These are phyloP conservation scores for Spencermartinsiella europaea DNA, from an alignment of 805 yeast species.

Conservation along the genomic window DNA sequence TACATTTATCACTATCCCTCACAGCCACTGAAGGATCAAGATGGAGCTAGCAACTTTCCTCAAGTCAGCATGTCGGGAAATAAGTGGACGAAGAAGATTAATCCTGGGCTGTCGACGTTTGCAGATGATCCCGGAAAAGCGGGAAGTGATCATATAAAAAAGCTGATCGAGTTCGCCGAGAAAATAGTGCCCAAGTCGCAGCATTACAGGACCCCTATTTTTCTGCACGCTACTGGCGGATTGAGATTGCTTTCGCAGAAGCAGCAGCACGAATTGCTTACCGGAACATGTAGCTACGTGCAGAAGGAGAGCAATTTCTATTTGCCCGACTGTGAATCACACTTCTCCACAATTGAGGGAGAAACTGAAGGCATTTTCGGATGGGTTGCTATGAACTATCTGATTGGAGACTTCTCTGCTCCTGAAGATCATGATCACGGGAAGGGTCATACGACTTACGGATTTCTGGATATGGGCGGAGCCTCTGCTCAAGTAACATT, in stretches of 20 bases:
- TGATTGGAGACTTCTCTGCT: slow-evolving; percentile 55
- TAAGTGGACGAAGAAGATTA: slow-evolving; percentile 63
- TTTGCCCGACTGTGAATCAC: slow-evolving; percentile 56
- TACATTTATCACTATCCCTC: slow-evolving; percentile 57
- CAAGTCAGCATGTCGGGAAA: slow-evolving; percentile 18
- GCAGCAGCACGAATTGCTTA: slow-evolving; percentile 49
- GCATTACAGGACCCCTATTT: slow-evolving; percentile 71
- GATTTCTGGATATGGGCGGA: slow-evolving; percentile 99
- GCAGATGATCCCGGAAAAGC: slow-evolving; percentile 48
- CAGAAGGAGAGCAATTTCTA: slow-evolving; percentile 51
- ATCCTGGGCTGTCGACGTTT: slow-evolving; percentile 81
- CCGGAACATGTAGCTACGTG: slow-evolving; percentile 56
- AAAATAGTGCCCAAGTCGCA: slow-evolving; percentile 59
- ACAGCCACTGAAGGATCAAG: slow-evolving; percentile 16
- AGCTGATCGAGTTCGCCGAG: slow-evolving; percentile 64
- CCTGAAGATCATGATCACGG: slow-evolving; percentile 25
- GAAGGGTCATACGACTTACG: slow-evolving; percentile 49
- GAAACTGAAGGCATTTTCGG: slow-evolving; percentile 93
- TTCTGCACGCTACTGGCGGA: slow-evolving; percentile 91
- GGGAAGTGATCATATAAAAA: slow-evolving; percentile 65
- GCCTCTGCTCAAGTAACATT: slow-evolving; percentile 96
- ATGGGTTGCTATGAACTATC: slow-evolving; percentile 87
- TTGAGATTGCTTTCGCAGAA: slow-evolving; percentile 68
- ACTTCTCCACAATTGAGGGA: slow-evolving; percentile 85
- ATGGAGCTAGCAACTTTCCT: slow-evolving; percentile 16